Evolutionary conservation across 768 basidiomycete genomes (phyloP), one percentile per base, ranked within the genome.

Genomic region (Suillus cothurnatus): DNA sequence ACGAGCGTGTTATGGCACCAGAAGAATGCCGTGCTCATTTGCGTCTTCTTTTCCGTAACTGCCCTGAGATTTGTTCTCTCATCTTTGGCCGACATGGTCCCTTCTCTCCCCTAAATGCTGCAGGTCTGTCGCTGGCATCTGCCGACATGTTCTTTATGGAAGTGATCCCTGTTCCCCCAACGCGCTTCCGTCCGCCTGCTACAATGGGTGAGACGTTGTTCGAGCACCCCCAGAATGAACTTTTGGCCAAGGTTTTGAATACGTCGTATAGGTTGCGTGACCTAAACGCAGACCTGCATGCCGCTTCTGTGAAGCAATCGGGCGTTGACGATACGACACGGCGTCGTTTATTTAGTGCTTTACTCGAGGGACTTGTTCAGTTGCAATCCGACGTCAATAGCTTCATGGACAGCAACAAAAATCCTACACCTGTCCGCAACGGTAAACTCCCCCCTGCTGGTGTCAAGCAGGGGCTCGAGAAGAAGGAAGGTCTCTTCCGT

Each of bases 111-210:
- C 75, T 91, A 53, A 83, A 84, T 23, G 73, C 75, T n/a, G 82
- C 85, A 28, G 86, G 85, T 59, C 82, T 94, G 11, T 87, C 88
- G 8, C 77, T 85, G 36, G 91, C 91, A 11, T 90, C 88, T 36
- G 91, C 95, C 52, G 97, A 99, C 75, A 95, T 99, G 86, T 99
- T 99, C 78, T 99, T 99, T 83, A 82, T 98, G 81, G 93, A 96
- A 39, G 94, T 93, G 61, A 76, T 99, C 26, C 88, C 94, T 36
- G 92, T 99, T 23, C 86, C 95, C 19, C 97, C 97, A 19, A 97
- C 94, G 8, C 92, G 97, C 41, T 99, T 99, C 83, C 89, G 97
- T 55, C 97, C 97, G 4, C 92, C 97, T 3, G 86, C 94, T 3
- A 91, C 89, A 72, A 86, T 99, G 89, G 93, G 89, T 61, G 97